Conservation (phyloP, 805 yeast genomes). For the Teunomyces kruisii region DNA sequence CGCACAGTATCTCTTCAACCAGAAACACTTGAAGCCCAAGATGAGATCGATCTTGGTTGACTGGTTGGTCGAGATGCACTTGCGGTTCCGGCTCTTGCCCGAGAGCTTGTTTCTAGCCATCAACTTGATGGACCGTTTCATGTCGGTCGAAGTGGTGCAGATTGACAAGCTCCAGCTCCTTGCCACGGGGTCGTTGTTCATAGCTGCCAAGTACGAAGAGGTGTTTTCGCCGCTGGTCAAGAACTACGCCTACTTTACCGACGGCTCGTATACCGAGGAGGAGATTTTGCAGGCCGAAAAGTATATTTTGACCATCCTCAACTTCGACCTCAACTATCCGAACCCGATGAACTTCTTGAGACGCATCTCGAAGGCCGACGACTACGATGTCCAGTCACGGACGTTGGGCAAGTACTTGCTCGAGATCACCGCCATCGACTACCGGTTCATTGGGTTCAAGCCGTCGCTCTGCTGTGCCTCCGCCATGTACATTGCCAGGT, state of each 20-base stretch:
- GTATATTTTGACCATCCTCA: slow-evolving; percentile 66
- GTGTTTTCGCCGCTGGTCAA: slow-evolving; percentile 83
- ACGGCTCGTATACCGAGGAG: slow-evolving; percentile 77
- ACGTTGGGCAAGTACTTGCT: slow-evolving; percentile 82
- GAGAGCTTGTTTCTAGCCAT: slow-evolving; percentile 84
- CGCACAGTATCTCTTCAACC: slow-evolving; percentile 63
- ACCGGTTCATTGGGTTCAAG: slow-evolving; percentile 65
- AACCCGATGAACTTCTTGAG: slow-evolving; percentile 88
- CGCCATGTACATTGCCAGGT: slow-evolving; percentile 80
- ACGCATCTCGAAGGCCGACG: slow-evolving; percentile 87
- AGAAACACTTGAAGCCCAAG: slow-evolving; percentile 68
- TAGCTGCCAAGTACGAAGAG: slow-evolving; percentile 93
- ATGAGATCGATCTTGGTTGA: slow-evolving; percentile 89
- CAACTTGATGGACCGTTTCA: slow-evolving; percentile 83
- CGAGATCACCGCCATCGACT: slow-evolving; percentile 76
- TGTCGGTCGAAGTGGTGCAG: slow-evolving; percentile 70
- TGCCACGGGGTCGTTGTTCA: slow-evolving; percentile 82
- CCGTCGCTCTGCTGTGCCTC: slow-evolving; percentile 86
- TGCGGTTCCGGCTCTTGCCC: slow-evolving; percentile 76
- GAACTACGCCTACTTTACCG: slow-evolving; percentile 85
- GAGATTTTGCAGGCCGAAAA: slow-evolving; percentile 84
- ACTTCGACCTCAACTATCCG: slow-evolving; percentile 79
- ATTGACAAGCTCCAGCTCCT: slow-evolving; percentile 79
- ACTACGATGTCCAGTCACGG: slow-evolving; percentile 79
- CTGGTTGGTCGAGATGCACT: slow-evolving; percentile 90